These are phyloP conservation scores for Nemania sp. DNA, from an alignment of 2,329 filamentous ascomycete genomes.

Conservation along the genomic window DNA sequence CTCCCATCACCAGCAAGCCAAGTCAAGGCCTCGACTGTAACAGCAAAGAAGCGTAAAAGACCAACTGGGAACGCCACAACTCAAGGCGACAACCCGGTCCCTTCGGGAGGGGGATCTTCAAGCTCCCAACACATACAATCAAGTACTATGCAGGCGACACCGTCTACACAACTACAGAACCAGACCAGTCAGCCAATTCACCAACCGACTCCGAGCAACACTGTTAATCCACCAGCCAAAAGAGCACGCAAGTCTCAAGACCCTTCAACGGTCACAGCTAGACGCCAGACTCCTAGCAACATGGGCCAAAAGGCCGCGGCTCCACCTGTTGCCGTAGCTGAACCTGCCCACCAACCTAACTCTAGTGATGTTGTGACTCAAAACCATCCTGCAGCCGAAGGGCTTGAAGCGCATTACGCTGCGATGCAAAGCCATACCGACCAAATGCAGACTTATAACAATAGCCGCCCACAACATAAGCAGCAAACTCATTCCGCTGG, in stretches of 20 bases:
- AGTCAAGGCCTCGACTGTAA: slow-evolving; percentile 49
- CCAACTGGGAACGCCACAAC: slow-evolving; percentile 42
- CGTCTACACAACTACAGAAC: slow-evolving; percentile 40
- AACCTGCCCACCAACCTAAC: slow-evolving; percentile 41
- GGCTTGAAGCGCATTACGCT: slow-evolving; percentile 48
- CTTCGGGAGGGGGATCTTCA: slow-evolving; percentile 24
- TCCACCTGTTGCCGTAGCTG: slow-evolving; percentile 37
- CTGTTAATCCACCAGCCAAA: slow-evolving; percentile 44
- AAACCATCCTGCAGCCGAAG: slow-evolving; percentile 44
- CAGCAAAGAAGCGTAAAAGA: slow-evolving; percentile 51
- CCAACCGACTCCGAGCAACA: slow-evolving; percentile 38
- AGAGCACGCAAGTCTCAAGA: slow-evolving; percentile 51
- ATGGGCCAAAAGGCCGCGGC: slow-evolving; percentile 41
- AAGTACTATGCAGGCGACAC: slow-evolving; percentile 35
- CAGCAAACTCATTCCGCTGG: slow-evolving; percentile 43
- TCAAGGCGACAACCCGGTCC: slow-evolving; percentile 36
- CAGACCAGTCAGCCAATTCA: slow-evolving; percentile 41
- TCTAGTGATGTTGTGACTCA: slow-evolving; percentile 39
- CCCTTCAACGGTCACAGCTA: slow-evolving; percentile 40
- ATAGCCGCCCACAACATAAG: slow-evolving; percentile 45
- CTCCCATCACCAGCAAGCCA: slow-evolving; percentile 43
- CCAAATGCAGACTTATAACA: slow-evolving; percentile 44
- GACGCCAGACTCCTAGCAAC: slow-evolving; percentile 45
- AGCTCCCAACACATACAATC: slow-evolving; percentile 41
- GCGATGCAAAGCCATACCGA: slow-evolving; percentile 46